Percentiles rank a stretch among this genome's conserved stretches.
Conservation (phyloP, 2,329 filamentous ascomycete genomes). For the Nemania bipapillata region DNA sequence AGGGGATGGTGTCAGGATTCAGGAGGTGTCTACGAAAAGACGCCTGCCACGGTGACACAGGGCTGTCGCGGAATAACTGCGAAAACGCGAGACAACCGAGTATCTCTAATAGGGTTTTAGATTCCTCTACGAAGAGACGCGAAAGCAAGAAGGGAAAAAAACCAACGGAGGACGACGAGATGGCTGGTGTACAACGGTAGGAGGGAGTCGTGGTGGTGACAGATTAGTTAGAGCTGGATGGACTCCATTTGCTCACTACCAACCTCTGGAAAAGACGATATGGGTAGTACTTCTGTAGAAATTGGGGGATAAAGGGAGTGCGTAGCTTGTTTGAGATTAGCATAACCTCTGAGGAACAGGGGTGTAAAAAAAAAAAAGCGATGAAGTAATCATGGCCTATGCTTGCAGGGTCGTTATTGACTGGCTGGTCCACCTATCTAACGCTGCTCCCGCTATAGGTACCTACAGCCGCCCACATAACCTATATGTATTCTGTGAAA, state of each 20-base stretch:
- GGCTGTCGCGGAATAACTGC: slow-evolving; percentile 21
- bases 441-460: no score
- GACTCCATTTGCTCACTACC: slow-evolving; percentile 36
- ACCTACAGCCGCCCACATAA: no score
- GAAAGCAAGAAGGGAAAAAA: slow-evolving; percentile 26
- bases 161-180: slow-evolving; percentile 32
- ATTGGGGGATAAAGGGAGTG: slow-evolving; percentile 47
- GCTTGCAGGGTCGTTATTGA: not conserved
- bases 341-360: slow-evolving; percentile 34
- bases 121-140: slow-evolving; percentile 20
- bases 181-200: slow-evolving; percentile 30
- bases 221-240: slow-evolving; percentile 36
- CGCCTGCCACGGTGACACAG: slow-evolving; percentile 21
- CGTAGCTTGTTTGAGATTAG: slow-evolving; percentile 44
- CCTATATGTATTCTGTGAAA: no score
- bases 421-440: no score
- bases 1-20: slow-evolving; percentile 35
- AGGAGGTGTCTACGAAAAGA: slow-evolving; percentile 42
- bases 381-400: slow-evolving; percentile 35
- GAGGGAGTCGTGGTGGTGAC: slow-evolving; percentile 32
- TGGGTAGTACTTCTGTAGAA: slow-evolving; percentile 27
- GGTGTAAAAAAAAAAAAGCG: slow-evolving; percentile 33
- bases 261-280: slow-evolving; percentile 40
- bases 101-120: slow-evolving; percentile 17
- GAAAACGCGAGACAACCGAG: slow-evolving; percentile 27